phyloP scores from a whole-genome alignment of 768 basidiomycete species.

The Lactarius quietus region DNA sequence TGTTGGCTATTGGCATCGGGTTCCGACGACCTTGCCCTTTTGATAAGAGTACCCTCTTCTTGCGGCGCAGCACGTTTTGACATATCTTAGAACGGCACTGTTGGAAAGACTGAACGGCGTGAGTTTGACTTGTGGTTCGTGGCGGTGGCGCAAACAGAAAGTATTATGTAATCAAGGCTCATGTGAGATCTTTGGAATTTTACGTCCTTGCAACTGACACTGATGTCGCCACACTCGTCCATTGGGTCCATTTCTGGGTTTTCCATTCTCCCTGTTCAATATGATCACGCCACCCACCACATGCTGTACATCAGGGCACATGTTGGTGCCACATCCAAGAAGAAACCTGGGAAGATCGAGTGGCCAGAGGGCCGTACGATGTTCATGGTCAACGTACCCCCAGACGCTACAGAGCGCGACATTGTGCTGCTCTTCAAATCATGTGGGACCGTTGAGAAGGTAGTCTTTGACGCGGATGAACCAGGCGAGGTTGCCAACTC shows the following conservation, averaged over 20 bases:
- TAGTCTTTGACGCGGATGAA: constrained; percentile 57
- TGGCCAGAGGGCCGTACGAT: constrained; percentile 65
- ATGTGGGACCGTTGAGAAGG: constrained; percentile 73
- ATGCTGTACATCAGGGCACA: constrained; percentile 78
- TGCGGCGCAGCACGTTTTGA: constrained; percentile 68
- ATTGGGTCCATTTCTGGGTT: constrained; percentile 41
- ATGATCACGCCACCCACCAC: constrained; percentile 49
- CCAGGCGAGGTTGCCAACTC: constrained; percentile 37
- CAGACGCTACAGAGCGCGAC: constrained; percentile 83
- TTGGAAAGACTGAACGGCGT: neutral
- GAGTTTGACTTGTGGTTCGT: too few relatives aligned
- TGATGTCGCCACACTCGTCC: constrained; percentile 6
- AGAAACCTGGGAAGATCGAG: constrained; percentile 35
- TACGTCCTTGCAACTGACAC: neutral
- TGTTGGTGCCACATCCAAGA: constrained; percentile 35
- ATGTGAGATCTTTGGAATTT: neutral
- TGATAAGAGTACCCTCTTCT: constrained; percentile 52
- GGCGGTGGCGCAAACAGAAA: neutral
- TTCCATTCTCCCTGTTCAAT: constrained; percentile 42
- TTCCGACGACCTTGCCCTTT: constrained; percentile 52
- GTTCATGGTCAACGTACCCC: constrained; percentile 86
- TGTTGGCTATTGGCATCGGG: constrained; percentile 51
- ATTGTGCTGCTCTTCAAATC: constrained; percentile 71
- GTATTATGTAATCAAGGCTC: neutral
- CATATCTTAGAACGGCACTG: constrained; percentile 39